Percentiles rank a stretch among this genome's conserved stretches.
Conservation (phyloP, 2,329 filamentous ascomycete species). For the Thelonectria olida region DNA sequence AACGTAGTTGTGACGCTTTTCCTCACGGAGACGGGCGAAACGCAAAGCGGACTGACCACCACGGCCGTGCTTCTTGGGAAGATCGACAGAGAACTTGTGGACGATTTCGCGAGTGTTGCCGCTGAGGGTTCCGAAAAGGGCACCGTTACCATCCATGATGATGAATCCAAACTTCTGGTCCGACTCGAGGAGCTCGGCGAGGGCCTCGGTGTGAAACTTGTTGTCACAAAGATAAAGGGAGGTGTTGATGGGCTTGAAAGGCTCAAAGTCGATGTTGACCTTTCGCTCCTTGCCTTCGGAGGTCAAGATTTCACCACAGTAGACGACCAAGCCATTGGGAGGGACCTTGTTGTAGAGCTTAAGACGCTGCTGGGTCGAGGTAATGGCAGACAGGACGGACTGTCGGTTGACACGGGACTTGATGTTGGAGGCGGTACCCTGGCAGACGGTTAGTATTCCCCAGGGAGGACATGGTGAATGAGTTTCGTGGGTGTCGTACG, state of each 20-base stretch:
- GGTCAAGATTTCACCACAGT: slow-evolving; percentile 99
- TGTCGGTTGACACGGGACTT: slow-evolving; percentile 99
- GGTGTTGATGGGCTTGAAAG: slow-evolving; percentile 99
- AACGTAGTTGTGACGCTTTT: slow-evolving; percentile 99
- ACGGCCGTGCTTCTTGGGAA: slow-evolving; percentile 99
- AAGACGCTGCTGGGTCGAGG: slow-evolving; percentile 97
- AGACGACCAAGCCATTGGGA: slow-evolving; percentile 95
- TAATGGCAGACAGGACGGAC: slow-evolving; percentile 97
- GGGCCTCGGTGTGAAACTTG: slow-evolving; percentile 98
- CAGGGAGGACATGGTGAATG: neutral
- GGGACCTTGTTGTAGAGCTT: slow-evolving; percentile 99
- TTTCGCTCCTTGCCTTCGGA: slow-evolving; percentile 98
- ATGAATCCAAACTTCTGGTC: slow-evolving; percentile 99
- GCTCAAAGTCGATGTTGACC: slow-evolving; percentile 99
- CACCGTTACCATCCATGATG: slow-evolving; percentile 99
- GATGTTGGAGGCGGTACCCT: slow-evolving; percentile 99
- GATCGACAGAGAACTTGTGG: slow-evolving; percentile 98
- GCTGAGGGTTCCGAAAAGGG: slow-evolving; percentile 94
- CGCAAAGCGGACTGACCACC: slow-evolving; percentile 99
- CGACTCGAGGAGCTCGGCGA: slow-evolving; percentile 96
- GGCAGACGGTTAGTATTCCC: slow-evolving; percentile 33
- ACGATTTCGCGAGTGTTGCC: slow-evolving; percentile 97
- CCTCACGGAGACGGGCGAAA: slow-evolving; percentile 99
- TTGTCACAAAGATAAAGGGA: slow-evolving; percentile 99
- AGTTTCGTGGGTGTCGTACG: slow-evolving; percentile 60